Evolutionary conservation across 441 rosid genomes (phyloP), one percentile per base, ranked within the genome.

Genomic region (Gossypium trilobum): DNA sequence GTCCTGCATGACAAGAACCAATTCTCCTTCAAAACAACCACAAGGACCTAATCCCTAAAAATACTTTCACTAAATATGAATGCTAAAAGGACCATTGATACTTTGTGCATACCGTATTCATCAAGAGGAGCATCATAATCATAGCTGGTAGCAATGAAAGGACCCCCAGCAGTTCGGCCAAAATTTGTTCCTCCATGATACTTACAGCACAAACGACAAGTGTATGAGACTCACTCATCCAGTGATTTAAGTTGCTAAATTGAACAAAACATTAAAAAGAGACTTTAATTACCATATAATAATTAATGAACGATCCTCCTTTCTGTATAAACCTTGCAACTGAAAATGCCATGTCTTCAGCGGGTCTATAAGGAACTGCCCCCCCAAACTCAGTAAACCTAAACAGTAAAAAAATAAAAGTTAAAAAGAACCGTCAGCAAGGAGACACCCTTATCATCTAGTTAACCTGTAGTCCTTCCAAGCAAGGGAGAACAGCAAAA

Each of bases 121-220:
- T 95, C 99, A 0, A 95, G 85, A 44, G 99, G 99, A 68, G 98
- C 99, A 69, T 92, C 98, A 61, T 95, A 95, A 72, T 92, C 99
- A 81, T 95, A 95, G 79, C 91, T 95, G 13, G 98, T 91, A 72
- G 99, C 90, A 66, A 95, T 94, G 82, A 94, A 94, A 16, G 99
- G 99, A 82, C 97, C 99, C 69, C 99, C 99, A 68, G 97, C 97
- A 74, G 99, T 92, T 10, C 99, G 84, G 44, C 97, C 99, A 75
- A 94, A 94, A 82, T 94, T 94, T 61, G 98, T 92, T 78, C 98
- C 98, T 7, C 98, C 99, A 14, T 95, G 99, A 79, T 91, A 95
- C 99, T 95, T 81, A 68, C 74, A 62, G 39, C 52, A 82, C 22
- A 73, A 6, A 77, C 4, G 14, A 9, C 64, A 52, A 33, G 51